A percentile compares a stretch with the other conserved stretches of the same genome.
Evolutionary conservation across 23 red algal genomes (phyloP).

Genomic region (Gracilariopsis chorda): DNA sequence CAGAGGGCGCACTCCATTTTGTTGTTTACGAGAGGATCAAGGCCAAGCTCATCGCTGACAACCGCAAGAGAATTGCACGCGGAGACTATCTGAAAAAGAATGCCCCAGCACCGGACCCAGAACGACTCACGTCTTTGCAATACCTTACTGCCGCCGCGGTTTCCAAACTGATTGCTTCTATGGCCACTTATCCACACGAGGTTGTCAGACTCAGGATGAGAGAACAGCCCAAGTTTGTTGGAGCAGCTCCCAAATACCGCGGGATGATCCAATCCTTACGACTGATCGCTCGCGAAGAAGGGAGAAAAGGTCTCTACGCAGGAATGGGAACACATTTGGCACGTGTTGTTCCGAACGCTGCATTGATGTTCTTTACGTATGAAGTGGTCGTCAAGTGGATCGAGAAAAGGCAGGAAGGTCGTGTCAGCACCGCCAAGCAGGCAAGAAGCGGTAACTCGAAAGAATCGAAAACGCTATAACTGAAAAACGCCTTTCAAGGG

Average conservation of each 20-base stretch:
- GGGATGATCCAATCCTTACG: constrained; percentile 81
- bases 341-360: constrained; percentile 94
- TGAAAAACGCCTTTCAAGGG: no score
- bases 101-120: constrained; percentile 16
- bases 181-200: constrained; percentile 99
- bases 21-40: constrained; percentile 96
- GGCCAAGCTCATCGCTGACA: constrained; percentile 44
- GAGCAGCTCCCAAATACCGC: constrained; percentile 83
- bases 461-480: background rate
- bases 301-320: constrained; percentile 83
- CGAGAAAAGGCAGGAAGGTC: constrained; percentile 64
- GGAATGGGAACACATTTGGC: constrained; percentile 98
- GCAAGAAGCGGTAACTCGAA: background rate
- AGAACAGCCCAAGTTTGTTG: constrained; percentile 81
- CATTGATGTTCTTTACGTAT: constrained; percentile 98
- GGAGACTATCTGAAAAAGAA: constrained; percentile 30
- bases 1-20: constrained; percentile 98
- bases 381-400: constrained; percentile 89
- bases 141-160: constrained; percentile 78
- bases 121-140: constrained; percentile 71
- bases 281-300: constrained; percentile 93
- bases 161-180: constrained; percentile 83
- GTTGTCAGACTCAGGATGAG: constrained; percentile 95
- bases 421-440: background rate
- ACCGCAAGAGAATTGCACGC: constrained; percentile 32